Conservation (phyloP, 1,139 yeast genomes). For the Chernovozyma aurita region DNA sequence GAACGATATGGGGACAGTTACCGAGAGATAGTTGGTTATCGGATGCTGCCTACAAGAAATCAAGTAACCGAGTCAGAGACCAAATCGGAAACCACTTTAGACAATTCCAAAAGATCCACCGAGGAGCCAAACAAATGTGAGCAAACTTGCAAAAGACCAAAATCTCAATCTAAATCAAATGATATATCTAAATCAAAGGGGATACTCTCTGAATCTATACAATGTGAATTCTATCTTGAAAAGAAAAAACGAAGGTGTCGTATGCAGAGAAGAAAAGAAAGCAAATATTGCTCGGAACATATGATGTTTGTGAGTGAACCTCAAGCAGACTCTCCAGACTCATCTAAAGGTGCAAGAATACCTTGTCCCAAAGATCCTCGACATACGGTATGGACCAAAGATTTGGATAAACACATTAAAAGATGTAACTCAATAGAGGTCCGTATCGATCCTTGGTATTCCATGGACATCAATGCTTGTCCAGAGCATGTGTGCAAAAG, state of each 20-base stretch:
- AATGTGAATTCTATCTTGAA: constrained; percentile 45
- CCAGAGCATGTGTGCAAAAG: too few relatives aligned
- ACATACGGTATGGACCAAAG: constrained; percentile 67
- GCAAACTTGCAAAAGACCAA: too few relatives aligned
- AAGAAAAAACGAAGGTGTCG: constrained; percentile 55
- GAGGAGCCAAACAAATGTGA: too few relatives aligned
- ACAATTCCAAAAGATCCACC: too few relatives aligned
- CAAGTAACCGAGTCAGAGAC: too few relatives aligned
- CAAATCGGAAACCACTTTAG: too few relatives aligned
- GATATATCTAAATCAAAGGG: too few relatives aligned
- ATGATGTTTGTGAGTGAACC: constrained; percentile 16
- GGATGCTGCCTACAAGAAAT: too few relatives aligned
- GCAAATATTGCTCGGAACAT: constrained; percentile 64
- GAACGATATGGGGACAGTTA: too few relatives aligned
- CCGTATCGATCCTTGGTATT: constrained; percentile 40
- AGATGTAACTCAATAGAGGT: constrained; percentile 52
- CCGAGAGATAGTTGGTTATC: too few relatives aligned
- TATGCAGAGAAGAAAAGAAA: constrained; percentile 51
- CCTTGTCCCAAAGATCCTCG: constrained; percentile 76
- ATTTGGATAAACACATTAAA: constrained; percentile 50
- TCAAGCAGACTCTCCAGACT: constrained; percentile 8
- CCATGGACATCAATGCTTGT: constrained; percentile 34
- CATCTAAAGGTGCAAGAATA: constrained; percentile 37
- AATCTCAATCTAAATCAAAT: too few relatives aligned
- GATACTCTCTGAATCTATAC: too few relatives aligned